phyloP scores from a whole-genome alignment of 2,329 filamentous ascomycete genomes.

The Hypoxylon sp. region DNA sequence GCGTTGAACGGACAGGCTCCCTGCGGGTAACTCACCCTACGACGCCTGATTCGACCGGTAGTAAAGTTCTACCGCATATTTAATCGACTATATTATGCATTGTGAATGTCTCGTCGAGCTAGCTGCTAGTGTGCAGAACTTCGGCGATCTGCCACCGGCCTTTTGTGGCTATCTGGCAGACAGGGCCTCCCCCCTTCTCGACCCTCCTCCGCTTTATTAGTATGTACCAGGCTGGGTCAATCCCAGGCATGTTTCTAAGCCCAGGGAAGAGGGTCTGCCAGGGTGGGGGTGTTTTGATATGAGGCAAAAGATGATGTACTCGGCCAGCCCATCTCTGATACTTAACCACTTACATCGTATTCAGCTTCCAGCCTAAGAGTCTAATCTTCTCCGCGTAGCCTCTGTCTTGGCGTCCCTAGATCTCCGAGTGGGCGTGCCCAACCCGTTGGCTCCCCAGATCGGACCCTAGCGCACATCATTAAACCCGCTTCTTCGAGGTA shows the following conservation, averaged over 20 bases:
- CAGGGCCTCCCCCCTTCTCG: conserved; percentile 31
- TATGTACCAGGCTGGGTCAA: conserved; percentile 36
- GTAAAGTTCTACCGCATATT: conserved; percentile 32
- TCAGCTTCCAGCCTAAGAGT: conserved; percentile 38
- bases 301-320: conserved; percentile 46
- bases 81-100: conserved; percentile 39
- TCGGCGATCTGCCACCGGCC: conserved; percentile 41
- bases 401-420: conserved; percentile 48
- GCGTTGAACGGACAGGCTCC: conserved; percentile 33
- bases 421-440: conserved; percentile 50
- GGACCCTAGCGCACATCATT: conserved; percentile 51
- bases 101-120: conserved; percentile 45
- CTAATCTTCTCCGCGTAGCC: conserved; percentile 38
- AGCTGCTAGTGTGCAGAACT: conserved; percentile 33
- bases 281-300: conserved; percentile 42
- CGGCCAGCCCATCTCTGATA: conserved; percentile 40
- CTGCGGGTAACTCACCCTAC: conserved; percentile 31
- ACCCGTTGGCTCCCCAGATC: conserved; percentile 52
- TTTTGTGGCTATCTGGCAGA: conserved; percentile 40
- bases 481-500: conserved; percentile 39
- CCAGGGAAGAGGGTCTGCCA: conserved; percentile 33
- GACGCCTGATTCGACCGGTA: conserved; percentile 40
- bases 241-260: conserved; percentile 39
- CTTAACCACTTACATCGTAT: conserved; percentile 50
- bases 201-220: conserved; percentile 37